Conservation (phyloP, 768 basidiomycete species). For the Crassisporium funariophilum region DNA sequence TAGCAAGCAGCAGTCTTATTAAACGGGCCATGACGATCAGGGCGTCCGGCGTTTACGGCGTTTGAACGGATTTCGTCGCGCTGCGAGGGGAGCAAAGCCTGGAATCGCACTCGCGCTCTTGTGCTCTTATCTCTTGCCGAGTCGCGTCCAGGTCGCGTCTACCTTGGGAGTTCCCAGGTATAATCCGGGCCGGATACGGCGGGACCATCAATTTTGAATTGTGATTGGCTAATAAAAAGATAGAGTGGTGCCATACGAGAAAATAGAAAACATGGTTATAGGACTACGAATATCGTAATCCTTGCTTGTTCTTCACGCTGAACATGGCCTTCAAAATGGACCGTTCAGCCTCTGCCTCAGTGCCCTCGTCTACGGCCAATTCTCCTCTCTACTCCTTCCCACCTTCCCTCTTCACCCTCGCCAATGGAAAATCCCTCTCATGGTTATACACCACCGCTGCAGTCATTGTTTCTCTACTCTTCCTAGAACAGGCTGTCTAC, state of each 20-base stretch:
- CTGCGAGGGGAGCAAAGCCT: too few species aligned
- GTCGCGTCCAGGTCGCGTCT: too few species aligned
- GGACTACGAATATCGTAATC: neutral
- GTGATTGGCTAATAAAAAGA: constrained; percentile 42
- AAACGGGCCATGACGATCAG: too few species aligned
- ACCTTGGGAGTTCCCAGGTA: too few species aligned
- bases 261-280: constrained; percentile 14
- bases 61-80: too few species aligned
- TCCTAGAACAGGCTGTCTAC: constrained; percentile 88
- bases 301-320: constrained; percentile 26
- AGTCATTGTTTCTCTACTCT: constrained; percentile 72
- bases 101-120: too few species aligned
- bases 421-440: constrained; percentile 34
- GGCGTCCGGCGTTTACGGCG: too few species aligned
- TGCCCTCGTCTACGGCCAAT: constrained; percentile 47
- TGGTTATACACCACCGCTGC: constrained; percentile 75
- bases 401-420: constrained; percentile 44
- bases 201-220: constrained; percentile 8
- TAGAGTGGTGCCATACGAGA: constrained; percentile 36
- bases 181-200: constrained; percentile 1
- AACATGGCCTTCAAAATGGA: constrained; percentile 39
- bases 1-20: too few species aligned
- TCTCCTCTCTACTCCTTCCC: constrained; percentile 47
- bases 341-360: constrained; percentile 38
- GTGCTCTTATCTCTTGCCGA: too few species aligned